phyloP scores from a whole-genome alignment of 805 yeast species.

The Ogataea minuta region DNA sequence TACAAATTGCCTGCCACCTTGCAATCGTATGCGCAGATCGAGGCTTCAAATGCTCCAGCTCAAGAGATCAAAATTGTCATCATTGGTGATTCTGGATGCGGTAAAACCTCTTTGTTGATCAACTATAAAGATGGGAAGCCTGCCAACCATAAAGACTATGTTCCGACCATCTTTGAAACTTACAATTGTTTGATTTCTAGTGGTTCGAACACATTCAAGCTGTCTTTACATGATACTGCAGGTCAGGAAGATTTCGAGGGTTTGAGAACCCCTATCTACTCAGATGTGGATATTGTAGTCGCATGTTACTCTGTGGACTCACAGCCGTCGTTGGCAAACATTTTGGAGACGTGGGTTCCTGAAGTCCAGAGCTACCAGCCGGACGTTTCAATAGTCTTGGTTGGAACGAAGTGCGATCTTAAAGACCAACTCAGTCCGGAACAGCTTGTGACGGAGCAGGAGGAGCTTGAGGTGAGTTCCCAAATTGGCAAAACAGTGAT shows the following conservation, averaged over 20 bases:
- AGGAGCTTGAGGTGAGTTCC: constrained; percentile 48
- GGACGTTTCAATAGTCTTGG: constrained; percentile 68
- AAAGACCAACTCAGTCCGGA: constrained; percentile 18
- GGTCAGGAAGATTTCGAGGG: constrained; percentile 87
- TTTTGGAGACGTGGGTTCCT: constrained; percentile 77
- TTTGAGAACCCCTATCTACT: constrained; percentile 72
- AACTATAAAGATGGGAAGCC: constrained; percentile 76
- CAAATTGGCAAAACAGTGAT: constrained; percentile 44
- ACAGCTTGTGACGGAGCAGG: constrained; percentile 34
- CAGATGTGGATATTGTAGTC: constrained; percentile 68
- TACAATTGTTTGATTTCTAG: constrained; percentile 40
- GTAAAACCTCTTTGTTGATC: constrained; percentile 68
- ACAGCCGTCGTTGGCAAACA: constrained; percentile 61
- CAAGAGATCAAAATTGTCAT: constrained; percentile 46
- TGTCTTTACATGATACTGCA: constrained; percentile 59
- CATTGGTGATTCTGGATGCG: constrained; percentile 90
- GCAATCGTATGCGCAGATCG: constrained; percentile 12
- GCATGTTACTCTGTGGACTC: constrained; percentile 70
- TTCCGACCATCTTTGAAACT: constrained; percentile 80
- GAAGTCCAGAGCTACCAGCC: constrained; percentile 81
- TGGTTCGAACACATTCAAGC: constrained; percentile 36
- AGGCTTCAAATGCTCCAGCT: constrained; percentile 2
- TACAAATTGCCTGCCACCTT: constrained; percentile 13
- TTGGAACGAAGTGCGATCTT: constrained; percentile 74
- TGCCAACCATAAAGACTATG: constrained; percentile 50